Conservation (phyloP, 805 yeast species). For the Myxozyma neotropica region DNA sequence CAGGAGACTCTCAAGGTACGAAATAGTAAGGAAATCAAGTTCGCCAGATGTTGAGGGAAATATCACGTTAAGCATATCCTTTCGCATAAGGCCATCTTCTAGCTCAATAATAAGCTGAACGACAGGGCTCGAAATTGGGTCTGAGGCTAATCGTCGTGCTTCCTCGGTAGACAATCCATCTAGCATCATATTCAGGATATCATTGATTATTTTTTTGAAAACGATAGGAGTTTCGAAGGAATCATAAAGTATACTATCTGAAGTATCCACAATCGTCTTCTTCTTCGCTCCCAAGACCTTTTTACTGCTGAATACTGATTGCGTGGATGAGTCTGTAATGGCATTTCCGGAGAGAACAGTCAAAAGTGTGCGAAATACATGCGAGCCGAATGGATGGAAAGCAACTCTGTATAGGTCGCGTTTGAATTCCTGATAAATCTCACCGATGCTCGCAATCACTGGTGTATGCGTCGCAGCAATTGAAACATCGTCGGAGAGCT, state of each 20-base stretch:
- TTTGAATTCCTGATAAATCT: conserved; percentile 52
- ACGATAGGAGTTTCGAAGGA: conserved; percentile 17
- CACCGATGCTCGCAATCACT: not conserved
- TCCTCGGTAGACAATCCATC: conserved; percentile 46
- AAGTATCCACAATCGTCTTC: not conserved
- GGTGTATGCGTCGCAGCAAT: conserved; percentile 12
- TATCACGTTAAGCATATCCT: conserved; percentile 13
- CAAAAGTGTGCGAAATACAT: conserved; percentile 73
- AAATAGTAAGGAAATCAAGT: conserved; percentile 35
- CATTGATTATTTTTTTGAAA: conserved; percentile 53
- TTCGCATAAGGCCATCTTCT: conserved; percentile 70
- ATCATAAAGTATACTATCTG: not conserved
- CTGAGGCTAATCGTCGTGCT: conserved; percentile 74
- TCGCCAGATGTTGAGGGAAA: conserved; percentile 22
- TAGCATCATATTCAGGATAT: conserved; percentile 50
- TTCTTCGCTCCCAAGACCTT: conserved; percentile 14
- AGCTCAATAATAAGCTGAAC: conserved; percentile 74
- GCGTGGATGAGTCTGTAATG: conserved; percentile 46
- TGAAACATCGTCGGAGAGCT: not conserved
- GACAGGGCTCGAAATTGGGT: conserved; percentile 85
- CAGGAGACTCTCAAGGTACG: conserved; percentile 79
- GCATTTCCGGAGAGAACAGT: conserved; percentile 75
- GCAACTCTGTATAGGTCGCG: conserved; percentile 64
- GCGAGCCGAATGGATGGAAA: conserved; percentile 82
- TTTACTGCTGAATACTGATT: conserved; percentile 20